Evolutionary conservation across 257 asterid genomes (phyloP).

Genomic region (Solanum pinnatisectum): DNA sequence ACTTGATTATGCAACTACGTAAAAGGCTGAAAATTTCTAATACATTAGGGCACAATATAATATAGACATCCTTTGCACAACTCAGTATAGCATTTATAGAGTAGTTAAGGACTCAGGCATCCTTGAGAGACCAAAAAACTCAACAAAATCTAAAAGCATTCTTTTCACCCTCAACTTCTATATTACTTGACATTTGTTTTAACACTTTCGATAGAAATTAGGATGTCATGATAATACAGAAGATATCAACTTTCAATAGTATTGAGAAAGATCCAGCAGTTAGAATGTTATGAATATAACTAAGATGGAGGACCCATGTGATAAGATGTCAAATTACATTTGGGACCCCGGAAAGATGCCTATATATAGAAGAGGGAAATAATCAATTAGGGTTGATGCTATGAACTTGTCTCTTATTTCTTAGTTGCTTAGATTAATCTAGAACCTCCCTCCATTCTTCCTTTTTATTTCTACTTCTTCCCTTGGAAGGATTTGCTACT

Average conservation of each 20-base stretch:
- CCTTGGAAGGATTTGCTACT: too few relatives aligned
- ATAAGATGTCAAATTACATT: too few relatives aligned
- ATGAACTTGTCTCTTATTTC: too few relatives aligned
- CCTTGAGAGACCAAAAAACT: not conserved
- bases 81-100: not conserved
- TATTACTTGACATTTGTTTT: not conserved
- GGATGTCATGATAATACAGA: not conserved
- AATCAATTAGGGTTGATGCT: too few relatives aligned
- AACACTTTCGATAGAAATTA: not conserved
- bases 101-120: not conserved
- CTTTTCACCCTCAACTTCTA: not conserved
- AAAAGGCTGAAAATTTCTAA: not conserved
- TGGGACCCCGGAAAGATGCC: too few relatives aligned
- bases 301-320: too few relatives aligned
- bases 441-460: too few relatives aligned
- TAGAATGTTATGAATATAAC: not conserved
- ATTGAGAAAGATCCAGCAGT: not conserved
- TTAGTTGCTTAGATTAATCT: too few relatives aligned
- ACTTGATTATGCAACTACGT: not conserved
- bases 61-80: not conserved
- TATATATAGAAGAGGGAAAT: too few relatives aligned
- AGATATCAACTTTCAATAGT: not conserved
- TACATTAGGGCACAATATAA: not conserved
- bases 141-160: not conserved
- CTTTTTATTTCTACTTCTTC: too few relatives aligned